These are phyloP conservation scores for Lachancea waltii DNA, from an alignment of 805 yeast genomes.

Conservation along the genomic window DNA sequence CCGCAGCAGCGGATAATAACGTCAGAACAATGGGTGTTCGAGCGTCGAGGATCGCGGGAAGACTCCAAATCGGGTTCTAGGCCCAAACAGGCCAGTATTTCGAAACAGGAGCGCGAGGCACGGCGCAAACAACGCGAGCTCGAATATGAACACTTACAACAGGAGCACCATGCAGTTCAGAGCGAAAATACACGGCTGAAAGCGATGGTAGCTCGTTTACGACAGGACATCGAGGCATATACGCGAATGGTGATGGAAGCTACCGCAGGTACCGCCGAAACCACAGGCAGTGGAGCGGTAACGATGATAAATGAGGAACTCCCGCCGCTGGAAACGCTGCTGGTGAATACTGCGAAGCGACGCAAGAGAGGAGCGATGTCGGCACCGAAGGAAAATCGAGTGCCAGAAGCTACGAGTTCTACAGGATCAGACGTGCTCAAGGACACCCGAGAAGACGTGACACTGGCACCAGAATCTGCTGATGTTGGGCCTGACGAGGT, in stretches of 20 bases:
- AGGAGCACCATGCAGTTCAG: constrained; percentile 21
- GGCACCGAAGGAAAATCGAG: neutral
- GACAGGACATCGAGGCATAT: constrained; percentile 23
- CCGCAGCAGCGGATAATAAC: constrained; percentile 21
- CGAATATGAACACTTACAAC: constrained; percentile 19
- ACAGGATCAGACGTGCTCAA: too few relatives aligned
- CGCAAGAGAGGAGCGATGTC: constrained; percentile 9
- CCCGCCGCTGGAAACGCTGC: constrained; percentile 15
- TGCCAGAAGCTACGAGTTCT: too few relatives aligned
- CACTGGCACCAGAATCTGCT: constrained; percentile 10
- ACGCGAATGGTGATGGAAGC: constrained; percentile 12
- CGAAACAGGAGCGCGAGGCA: constrained; percentile 8
- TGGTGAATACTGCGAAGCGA: constrained; percentile 17
- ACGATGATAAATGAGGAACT: too few relatives aligned
- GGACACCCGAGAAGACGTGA: constrained; percentile 10
- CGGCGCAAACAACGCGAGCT: constrained; percentile 13
- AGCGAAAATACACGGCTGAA: constrained; percentile 25
- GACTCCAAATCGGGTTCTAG: constrained; percentile 6
- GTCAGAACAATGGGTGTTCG: constrained; percentile 19
- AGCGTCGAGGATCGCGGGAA: constrained; percentile 8
- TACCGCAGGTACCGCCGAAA: neutral
- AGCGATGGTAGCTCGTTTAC: constrained; percentile 19
- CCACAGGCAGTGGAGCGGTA: too few relatives aligned
- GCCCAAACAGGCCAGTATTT: constrained; percentile 6
- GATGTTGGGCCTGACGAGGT: constrained; percentile 19